Base-by-base conservation (phyloP, 495 filamentous ascomycete genomes). In the Xylaria nigripes region DNA sequence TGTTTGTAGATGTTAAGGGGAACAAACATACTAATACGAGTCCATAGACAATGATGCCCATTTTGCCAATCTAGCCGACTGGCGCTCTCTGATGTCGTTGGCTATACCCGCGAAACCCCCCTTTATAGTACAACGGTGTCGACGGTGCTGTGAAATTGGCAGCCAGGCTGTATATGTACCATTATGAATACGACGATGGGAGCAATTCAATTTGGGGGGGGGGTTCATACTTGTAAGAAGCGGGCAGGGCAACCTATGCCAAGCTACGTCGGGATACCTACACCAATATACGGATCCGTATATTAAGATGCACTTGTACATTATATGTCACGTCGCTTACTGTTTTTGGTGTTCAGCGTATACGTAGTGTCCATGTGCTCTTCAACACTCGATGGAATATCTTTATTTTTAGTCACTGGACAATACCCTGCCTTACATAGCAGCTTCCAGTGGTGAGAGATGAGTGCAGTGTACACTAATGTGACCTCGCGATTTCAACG, bases 221-320 rank as follows among this genome's bases (percentile, higher is more conserved):
- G 23, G 32, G 22, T 54, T 54, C 42, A 54, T 54, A 54, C 51
- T 54, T 54, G 36, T 40, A 40, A 54, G 40, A 54, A 32, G 44
- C 25, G 9, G 36, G n/a, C 34, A 6, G n/a, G 4, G 41, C 8
- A 42, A 32, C 51, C 30, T 34, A 9, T 48, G 51, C 34, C 27
- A 46, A 42, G 43, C 22, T 7, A 40, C 38, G 21, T 54, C 45
- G 51, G 51, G 48, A 54, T 29, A 32, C 51, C n/a, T n/a, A n/a
- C n/a, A n/a, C n/a, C n/a, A n/a, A n/a, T n/a, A n/a, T n/a, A n/a
- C n/a, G n/a, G n/a, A n/a, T n/a, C n/a, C n/a, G n/a, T 48, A 48
- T 48, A 54, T 30, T 54, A 47, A 54, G 45, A 24, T 34, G n/a
- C 16, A 32, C 2, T 34, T 40, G 36, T 18, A 25, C 4, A 36